Conservation (phyloP, 75 land plant genomes). For the Chamaecyparis obtusa region DNA sequence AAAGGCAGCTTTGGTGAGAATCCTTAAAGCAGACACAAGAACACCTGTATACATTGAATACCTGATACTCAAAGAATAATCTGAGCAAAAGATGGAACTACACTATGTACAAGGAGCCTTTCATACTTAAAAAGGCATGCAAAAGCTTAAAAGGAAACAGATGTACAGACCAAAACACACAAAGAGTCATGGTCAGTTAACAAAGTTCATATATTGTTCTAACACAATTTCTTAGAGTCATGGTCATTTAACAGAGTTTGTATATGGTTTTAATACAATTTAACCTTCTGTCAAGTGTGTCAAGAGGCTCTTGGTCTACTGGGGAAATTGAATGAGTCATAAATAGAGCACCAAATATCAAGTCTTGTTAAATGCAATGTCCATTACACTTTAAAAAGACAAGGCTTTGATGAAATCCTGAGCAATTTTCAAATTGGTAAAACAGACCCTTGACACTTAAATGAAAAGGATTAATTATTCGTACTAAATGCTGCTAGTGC, state of each 20-base stretch:
- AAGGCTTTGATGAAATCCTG: too few species aligned
- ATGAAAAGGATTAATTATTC: too few species aligned
- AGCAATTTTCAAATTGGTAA: too few species aligned
- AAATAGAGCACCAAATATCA: too few species aligned
- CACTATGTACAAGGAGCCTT: neutral
- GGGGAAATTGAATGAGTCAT: too few species aligned
- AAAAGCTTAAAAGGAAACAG: neutral
- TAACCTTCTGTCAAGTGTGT: too few species aligned
- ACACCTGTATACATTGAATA: constrained; percentile 51
- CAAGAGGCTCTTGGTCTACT: too few species aligned
- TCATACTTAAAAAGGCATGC: neutral
- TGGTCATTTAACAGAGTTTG: too few species aligned
- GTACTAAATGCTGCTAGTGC: too few species aligned
- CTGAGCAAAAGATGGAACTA: neutral
- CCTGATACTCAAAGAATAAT: constrained; percentile 5
- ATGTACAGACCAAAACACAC: neutral
- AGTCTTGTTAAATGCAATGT: too few species aligned
- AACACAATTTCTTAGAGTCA: neutral
- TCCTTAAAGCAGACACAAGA: constrained; percentile 71
- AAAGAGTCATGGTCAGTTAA: neutral
- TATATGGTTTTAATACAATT: neutral
- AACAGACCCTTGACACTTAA: too few species aligned
- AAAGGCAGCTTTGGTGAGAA: constrained; percentile 72
- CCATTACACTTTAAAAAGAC: too few species aligned
- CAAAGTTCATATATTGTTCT: neutral